Evolutionary conservation across 2,329 filamentous ascomycete species (phyloP).

Genomic region (Onygenales sp.): DNA sequence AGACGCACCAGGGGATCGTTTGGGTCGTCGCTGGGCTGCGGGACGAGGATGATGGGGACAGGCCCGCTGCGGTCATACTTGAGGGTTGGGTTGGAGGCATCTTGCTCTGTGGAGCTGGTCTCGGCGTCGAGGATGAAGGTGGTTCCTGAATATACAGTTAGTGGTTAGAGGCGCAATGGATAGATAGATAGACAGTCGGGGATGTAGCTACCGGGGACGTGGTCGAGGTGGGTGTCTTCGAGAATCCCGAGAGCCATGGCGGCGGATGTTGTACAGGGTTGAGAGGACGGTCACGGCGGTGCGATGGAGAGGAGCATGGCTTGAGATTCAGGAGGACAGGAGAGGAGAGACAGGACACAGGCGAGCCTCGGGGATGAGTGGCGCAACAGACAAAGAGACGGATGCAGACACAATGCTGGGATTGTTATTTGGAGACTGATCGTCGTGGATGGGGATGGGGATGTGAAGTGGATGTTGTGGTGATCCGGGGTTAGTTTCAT

Average conservation of each 20-base stretch:
- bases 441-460: no score
- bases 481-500: no score
- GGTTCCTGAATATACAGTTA: slow-evolving; percentile 18
- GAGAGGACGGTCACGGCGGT: no score
- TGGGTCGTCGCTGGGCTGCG: slow-evolving; percentile 82
- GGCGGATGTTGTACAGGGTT: background rate
- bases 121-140: slow-evolving; percentile 54
- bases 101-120: slow-evolving; percentile 35
- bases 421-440: no score
- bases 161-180: background rate
- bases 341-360: no score
- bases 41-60: slow-evolving; percentile 68
- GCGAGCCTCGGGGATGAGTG: no score
- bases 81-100: slow-evolving; percentile 36
- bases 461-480: no score
- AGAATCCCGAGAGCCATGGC: slow-evolving; percentile 65
- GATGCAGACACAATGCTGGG: no score
- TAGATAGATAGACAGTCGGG: background rate
- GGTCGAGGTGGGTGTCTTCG: slow-evolving; percentile 54
- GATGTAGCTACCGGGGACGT: slow-evolving; percentile 61
- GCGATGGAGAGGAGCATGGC: no score
- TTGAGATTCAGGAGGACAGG: no score
- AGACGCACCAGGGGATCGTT: slow-evolving; percentile 67
- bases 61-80: slow-evolving; percentile 64
- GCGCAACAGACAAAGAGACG: no score